Evolutionary conservation across 2,329 filamentous ascomycete genomes (phyloP), one percentile per base, ranked within the genome.

Genomic region (Rasamsonia emersonii): DNA sequence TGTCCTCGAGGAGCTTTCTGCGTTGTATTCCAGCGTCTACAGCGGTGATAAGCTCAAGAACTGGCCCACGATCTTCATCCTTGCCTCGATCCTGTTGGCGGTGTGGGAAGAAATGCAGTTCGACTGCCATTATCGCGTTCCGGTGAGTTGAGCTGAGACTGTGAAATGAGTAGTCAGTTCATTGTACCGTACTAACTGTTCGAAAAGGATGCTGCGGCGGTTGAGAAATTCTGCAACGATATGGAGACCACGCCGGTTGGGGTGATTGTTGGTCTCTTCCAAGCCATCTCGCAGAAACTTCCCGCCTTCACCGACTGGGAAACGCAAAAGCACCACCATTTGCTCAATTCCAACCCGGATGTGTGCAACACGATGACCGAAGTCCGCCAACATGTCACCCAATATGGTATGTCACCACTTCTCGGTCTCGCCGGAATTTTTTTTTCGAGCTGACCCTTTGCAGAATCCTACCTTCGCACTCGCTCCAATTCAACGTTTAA

Each of bases 21-120:
- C 77, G 5, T 73, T 96, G 9, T 96, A 95, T 72, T 93, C 86
- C n/a, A 93, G 86, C 43, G 89, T 96, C 26, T 96, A 96, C 72
- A 93, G 83, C 49, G 89, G 89, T 38, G 89, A 95, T 60, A 89
- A 93, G 62, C 76, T 95, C 48, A 95, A 94, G 77, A 93, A 95
- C 67, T 96, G 89, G 89, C 89, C 89, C 2, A 95, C 88, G 29
- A 96, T 96, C 58, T 96, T 95, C 72, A 93, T 96, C 75, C 72
- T 95, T 35, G 89, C 88, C 7, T 88, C 85, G 4, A 91, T 96
- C 42, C 75, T 96, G 19, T 72, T 96, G 28, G 85, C 85, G 8
- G 86, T 96, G 13, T 96, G 89, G 89, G 89, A 96, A 60, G 82
- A 94, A 71, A 95, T 96, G 78, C 88, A 96, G 60, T 96, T 95